Percentiles rank a stretch among this genome's conserved stretches.
phyloP scores from a whole-genome alignment of 2,329 filamentous ascomycete genomes.

The Aspergillus quadricinctus region DNA sequence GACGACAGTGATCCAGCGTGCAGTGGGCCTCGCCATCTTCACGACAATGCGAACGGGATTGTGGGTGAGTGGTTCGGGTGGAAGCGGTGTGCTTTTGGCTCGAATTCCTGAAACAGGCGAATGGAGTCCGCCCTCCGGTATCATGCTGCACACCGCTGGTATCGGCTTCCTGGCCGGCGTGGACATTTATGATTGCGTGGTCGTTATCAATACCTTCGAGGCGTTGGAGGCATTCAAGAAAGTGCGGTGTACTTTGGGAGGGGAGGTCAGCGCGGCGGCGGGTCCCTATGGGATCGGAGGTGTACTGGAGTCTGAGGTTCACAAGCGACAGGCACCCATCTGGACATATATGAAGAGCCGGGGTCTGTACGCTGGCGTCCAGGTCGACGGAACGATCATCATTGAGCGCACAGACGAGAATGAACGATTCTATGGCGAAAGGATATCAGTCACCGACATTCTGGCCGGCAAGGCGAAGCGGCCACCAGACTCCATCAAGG shows the following conservation, averaged over 20 bases:
- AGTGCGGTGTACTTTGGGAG: constrained; percentile 72
- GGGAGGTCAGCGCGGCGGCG: constrained; percentile 70
- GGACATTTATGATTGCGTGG: constrained; percentile 92
- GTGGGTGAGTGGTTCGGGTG: constrained; percentile 87
- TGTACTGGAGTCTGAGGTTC: constrained; percentile 64
- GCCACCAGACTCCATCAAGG: constrained; percentile 52
- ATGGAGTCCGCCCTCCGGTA: constrained; percentile 88
- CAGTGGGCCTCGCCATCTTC: constrained; percentile 87
- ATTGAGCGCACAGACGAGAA: constrained; percentile 87
- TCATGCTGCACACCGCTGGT: constrained; percentile 83
- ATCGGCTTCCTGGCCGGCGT: constrained; percentile 87
- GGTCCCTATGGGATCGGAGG: constrained; percentile 76
- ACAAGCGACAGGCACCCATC: constrained; percentile 65
- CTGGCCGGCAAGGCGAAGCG: constrained; percentile 56
- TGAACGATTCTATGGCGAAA: constrained; percentile 73
- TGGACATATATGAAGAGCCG: constrained; percentile 87
- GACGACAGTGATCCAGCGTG: constrained; percentile 76
- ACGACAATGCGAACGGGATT: constrained; percentile 92
- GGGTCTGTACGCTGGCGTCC: constrained; percentile 81
- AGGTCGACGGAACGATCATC: constrained; percentile 81
- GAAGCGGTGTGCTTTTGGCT: constrained; percentile 80
- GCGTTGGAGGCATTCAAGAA: constrained; percentile 81
- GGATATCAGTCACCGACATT: constrained; percentile 59
- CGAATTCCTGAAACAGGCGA: constrained; percentile 73
- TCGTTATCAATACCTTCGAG: constrained; percentile 83